These are phyloP conservation scores for Xylaria scruposa DNA, from an alignment of 495 filamentous ascomycete genomes.

Conservation along the genomic window DNA sequence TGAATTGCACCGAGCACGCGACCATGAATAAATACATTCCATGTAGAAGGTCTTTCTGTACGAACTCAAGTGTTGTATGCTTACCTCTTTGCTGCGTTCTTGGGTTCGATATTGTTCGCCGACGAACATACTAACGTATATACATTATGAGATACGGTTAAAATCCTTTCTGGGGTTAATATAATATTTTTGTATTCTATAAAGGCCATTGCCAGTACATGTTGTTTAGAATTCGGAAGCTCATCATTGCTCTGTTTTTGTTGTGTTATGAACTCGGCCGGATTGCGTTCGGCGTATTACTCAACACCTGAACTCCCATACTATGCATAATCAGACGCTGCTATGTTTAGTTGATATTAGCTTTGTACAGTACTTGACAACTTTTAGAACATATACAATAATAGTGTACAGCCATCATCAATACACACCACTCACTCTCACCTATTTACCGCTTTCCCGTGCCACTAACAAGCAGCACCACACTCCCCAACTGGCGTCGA, in stretches of 20 bases:
- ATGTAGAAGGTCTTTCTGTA: background rate
- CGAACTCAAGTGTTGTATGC: background rate
- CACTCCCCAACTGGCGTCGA: slow-evolving; percentile 84
- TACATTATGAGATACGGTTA: too few relatives aligned
- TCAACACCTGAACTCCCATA: background rate
- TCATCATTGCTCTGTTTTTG: too few relatives aligned
- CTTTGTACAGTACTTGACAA: slow-evolving; percentile 8
- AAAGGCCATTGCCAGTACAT: background rate
- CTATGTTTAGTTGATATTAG: background rate
- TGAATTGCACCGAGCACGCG: too few relatives aligned
- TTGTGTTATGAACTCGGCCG: too few relatives aligned
- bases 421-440: background rate
- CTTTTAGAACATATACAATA: background rate
- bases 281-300: too few relatives aligned
- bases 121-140: too few relatives aligned
- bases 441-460: slow-evolving; percentile 34
- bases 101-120: too few relatives aligned
- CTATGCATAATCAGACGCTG: background rate
- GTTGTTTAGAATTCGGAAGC: background rate
- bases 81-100: too few relatives aligned
- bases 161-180: too few relatives aligned
- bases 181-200: too few relatives aligned
- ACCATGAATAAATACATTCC: background rate
- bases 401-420: background rate
- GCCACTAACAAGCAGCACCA: slow-evolving; percentile 77